A percentile compares a stretch with the other conserved stretches of the same genome.
Evolutionary conservation across 805 yeast genomes (phyloP).

Genomic region (Sugiyamaella mastotermitis): DNA sequence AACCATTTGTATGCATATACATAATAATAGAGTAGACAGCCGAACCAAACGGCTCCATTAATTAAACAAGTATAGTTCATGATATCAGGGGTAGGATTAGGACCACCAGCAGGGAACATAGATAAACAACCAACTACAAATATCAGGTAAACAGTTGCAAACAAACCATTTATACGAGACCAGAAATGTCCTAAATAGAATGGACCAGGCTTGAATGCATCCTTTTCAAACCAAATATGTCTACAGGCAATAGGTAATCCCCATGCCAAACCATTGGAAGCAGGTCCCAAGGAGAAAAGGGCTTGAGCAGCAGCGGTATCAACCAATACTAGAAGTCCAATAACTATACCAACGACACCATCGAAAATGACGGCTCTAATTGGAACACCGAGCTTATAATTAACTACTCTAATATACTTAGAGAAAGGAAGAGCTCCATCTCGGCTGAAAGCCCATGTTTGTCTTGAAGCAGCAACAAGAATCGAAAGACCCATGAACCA

Average conservation of each 20-base stretch:
- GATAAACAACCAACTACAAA: slow-evolving; percentile 47
- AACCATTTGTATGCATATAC: slow-evolving; percentile 48
- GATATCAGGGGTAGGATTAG: slow-evolving; percentile 32
- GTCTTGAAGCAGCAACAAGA: slow-evolving; percentile 60
- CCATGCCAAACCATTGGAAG: slow-evolving; percentile 63
- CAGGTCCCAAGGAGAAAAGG: slow-evolving; percentile 57
- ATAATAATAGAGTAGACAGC: slow-evolving; percentile 47
- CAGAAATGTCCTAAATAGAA: slow-evolving; percentile 51
- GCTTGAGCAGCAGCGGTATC: slow-evolving; percentile 59
- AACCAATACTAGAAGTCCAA: slow-evolving; percentile 56
- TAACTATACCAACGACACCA: slow-evolving; percentile 40
- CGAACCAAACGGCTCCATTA: slow-evolving; percentile 53
- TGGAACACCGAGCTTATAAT: slow-evolving; percentile 55
- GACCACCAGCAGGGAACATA: slow-evolving; percentile 49
- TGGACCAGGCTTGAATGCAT: slow-evolving; percentile 57
- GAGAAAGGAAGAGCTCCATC: slow-evolving; percentile 70
- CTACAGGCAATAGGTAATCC: slow-evolving; percentile 51
- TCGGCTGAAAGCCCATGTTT: slow-evolving; percentile 70
- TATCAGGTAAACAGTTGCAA: slow-evolving; percentile 44
- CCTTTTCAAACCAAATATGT: slow-evolving; percentile 41
- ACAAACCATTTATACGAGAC: slow-evolving; percentile 41
- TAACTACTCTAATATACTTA: slow-evolving; percentile 48
- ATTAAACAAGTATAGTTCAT: slow-evolving; percentile 72
- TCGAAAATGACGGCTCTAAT: slow-evolving; percentile 56
- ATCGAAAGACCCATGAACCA: slow-evolving; percentile 61